Percentiles rank a stretch among this genome's conserved stretches.
Evolutionary conservation across 306 rosid species (phyloP).

Genomic region (Canavalia ensiformis): DNA sequence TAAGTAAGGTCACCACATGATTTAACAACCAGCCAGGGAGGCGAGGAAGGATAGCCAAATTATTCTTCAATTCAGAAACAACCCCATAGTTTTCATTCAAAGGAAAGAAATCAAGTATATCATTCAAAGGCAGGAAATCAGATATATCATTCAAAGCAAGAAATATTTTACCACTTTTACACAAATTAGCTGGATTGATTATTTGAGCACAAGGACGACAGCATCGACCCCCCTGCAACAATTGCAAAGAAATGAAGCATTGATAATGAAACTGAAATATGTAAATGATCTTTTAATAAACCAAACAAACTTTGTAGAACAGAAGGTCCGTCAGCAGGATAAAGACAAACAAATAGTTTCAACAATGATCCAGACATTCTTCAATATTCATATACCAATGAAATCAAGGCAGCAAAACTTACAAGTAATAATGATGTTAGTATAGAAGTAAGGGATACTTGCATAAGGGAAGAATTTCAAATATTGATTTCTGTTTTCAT

Average conservation of each 20-base stretch:
- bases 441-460: background rate
- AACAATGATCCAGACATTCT: background rate
- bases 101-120: background rate
- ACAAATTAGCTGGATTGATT: conserved; percentile 59
- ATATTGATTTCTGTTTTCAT: background rate
- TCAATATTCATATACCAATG: background rate
- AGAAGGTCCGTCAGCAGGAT: background rate
- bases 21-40: background rate
- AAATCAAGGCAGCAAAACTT: background rate
- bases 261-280: conserved; percentile 25
- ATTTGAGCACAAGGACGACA: conserved; percentile 61
- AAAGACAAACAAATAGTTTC: conserved; percentile 12
- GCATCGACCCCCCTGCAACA: conserved; percentile 59
- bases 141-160: conserved; percentile 24
- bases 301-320: conserved; percentile 6
- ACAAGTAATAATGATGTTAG: background rate
- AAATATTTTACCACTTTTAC: conserved; percentile 43
- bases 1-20: background rate
- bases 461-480: conserved; percentile 5
- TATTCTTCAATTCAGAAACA: conserved; percentile 23
- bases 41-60: background rate
- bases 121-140: conserved; percentile 24
- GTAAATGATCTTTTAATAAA: conserved; percentile 5
- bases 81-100: background rate
- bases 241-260: conserved; percentile 43